Evolutionary conservation across 1,284 basidiomycete genomes (phyloP).

Genomic region (Neotropicomus parvogracilis): DNA sequence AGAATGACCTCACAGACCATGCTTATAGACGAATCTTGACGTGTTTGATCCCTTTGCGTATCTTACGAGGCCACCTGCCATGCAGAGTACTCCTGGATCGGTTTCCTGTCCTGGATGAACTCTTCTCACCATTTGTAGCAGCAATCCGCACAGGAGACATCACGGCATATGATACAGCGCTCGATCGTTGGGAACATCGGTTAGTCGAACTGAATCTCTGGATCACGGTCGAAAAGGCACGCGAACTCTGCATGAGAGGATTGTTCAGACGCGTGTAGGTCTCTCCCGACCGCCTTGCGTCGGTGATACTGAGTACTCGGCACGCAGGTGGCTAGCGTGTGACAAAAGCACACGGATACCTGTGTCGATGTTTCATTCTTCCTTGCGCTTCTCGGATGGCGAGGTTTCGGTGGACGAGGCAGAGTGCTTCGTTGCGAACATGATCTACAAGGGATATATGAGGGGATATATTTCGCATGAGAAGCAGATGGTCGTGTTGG

Average conservation of each 20-base stretch:
- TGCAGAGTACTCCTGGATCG: slow-evolving; percentile 60
- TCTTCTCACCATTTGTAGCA: slow-evolving; percentile 78
- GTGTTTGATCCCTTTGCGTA: slow-evolving; percentile 85
- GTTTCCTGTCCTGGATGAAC: slow-evolving; percentile 68
- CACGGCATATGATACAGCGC: slow-evolving; percentile 72
- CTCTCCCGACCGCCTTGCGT: neutral
- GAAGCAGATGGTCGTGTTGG: slow-evolving; percentile 88
- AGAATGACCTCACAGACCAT: neutral
- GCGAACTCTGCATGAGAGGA: slow-evolving; percentile 83
- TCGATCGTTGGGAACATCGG: slow-evolving; percentile 63
- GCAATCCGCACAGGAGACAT: slow-evolving; percentile 81
- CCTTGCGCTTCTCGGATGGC: slow-evolving; percentile 63
- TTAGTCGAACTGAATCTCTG: slow-evolving; percentile 83
- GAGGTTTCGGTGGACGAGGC: slow-evolving; percentile 71
- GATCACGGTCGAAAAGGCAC: slow-evolving; percentile 82
- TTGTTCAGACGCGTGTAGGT: slow-evolving; percentile 85
- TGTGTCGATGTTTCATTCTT: slow-evolving; percentile 71
- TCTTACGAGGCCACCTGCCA: slow-evolving; percentile 84
- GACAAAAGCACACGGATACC: slow-evolving; percentile 74
- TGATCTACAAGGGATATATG: slow-evolving; percentile 91
- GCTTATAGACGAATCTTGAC: slow-evolving; percentile 73
- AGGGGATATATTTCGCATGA: slow-evolving; percentile 96
- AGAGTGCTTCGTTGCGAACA: slow-evolving; percentile 91
- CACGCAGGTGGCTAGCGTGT: slow-evolving; percentile 69
- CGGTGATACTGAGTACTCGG: neutral